These are phyloP conservation scores for Niebla homalea DNA, from an alignment of 495 filamentous ascomycete species.

Conservation along the genomic window DNA sequence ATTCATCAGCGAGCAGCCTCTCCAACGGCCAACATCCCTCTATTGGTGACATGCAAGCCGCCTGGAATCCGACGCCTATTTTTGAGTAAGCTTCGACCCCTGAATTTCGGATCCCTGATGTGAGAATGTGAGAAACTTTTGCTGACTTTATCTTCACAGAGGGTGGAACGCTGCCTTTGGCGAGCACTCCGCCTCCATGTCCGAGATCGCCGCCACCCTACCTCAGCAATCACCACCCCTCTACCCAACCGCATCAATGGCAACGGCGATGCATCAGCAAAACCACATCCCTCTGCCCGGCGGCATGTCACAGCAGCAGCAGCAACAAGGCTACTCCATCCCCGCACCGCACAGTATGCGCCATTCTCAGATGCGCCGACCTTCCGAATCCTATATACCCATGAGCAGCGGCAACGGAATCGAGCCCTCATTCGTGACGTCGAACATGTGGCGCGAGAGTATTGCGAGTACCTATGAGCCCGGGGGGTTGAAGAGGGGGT, in stretches of 20 bases:
- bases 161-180: constrained; percentile 92
- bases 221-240: constrained; percentile 31
- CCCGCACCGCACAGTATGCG: constrained; percentile 8
- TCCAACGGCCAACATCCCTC: constrained; percentile 37
- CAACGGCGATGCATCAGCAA: constrained; percentile 16
- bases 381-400: too few species aligned
- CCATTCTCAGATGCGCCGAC: constrained; percentile 20
- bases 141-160: constrained; percentile 34
- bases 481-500: constrained; percentile 61
- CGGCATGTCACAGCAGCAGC: constrained; percentile 21
- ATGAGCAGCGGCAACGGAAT: constrained; percentile 14
- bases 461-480: constrained; percentile 79
- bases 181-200: constrained; percentile 29
- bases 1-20: constrained; percentile 65
- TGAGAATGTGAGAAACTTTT: constrained; percentile 3
- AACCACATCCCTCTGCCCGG: constrained; percentile 23
- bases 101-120: neutral
- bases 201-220: constrained; percentile 6
- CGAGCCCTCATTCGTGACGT: constrained; percentile 62
- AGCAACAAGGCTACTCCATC: constrained; percentile 10
- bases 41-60: constrained; percentile 45
- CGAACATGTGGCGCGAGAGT: constrained; percentile 91
- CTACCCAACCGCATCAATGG: constrained; percentile 25
- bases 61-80: constrained; percentile 86
- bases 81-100: constrained; percentile 61